phyloP scores from a whole-genome alignment of 345 rosid genomes.

The Leavenworthia alabamica region DNA sequence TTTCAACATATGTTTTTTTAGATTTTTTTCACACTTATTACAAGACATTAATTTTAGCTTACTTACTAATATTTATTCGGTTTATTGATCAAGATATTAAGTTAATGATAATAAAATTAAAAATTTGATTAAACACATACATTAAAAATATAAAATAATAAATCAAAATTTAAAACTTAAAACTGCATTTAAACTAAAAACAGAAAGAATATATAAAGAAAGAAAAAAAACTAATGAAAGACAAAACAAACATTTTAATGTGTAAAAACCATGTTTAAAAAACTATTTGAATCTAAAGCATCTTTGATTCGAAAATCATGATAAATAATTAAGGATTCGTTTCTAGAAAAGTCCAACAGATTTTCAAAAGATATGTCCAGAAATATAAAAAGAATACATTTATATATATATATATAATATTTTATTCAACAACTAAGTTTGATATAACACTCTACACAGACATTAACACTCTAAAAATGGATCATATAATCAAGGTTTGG shows the following conservation, averaged over 20 bases:
- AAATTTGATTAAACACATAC: too few relatives aligned
- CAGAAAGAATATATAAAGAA: too few relatives aligned
- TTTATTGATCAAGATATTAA: too few relatives aligned
- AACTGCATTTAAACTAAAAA: too few relatives aligned
- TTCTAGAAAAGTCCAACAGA: neutral
- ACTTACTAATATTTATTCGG: too few relatives aligned
- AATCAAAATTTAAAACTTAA: too few relatives aligned
- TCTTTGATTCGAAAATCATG: conserved; percentile 2
- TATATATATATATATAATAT: neutral
- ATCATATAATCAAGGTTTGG: neutral
- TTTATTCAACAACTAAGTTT: neutral
- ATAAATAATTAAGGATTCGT: conserved; percentile 10
- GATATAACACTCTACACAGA: neutral
- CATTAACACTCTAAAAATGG: neutral
- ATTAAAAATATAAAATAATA: too few relatives aligned
- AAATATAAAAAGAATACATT: neutral
- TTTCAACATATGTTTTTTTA: too few relatives aligned
- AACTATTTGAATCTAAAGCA: neutral
- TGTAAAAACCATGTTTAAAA: neutral
- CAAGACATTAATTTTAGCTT: too few relatives aligned
- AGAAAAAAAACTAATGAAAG: too few relatives aligned
- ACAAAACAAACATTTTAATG: neutral
- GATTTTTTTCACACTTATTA: too few relatives aligned
- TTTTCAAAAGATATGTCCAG: conserved; percentile 6
- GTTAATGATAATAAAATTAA: too few relatives aligned